Percentiles rank a stretch among this genome's conserved stretches.
These are phyloP conservation scores for Rhizopus sp. DNA, from an alignment of 371 early-diverging fungal species.

Conservation along the genomic window DNA sequence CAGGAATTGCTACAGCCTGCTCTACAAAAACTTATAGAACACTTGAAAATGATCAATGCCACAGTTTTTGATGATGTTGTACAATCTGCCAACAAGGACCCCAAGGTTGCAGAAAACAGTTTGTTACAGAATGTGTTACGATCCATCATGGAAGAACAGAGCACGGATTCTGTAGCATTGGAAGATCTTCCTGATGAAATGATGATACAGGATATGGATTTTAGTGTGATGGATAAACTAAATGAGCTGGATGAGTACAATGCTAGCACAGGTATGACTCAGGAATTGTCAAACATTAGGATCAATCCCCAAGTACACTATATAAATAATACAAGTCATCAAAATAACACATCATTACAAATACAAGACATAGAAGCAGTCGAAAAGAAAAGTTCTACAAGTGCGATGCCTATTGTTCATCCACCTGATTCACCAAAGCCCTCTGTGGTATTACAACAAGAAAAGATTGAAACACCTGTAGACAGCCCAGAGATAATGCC, in stretches of 20 bases:
- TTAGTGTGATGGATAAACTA: not conserved
- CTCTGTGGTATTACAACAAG: not conserved
- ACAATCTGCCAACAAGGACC: not conserved
- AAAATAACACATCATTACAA: not conserved
- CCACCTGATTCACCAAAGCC: not conserved
- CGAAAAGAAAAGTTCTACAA: not conserved
- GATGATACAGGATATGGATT: not conserved
- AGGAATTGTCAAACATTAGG: not conserved
- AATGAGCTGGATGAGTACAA: not conserved
- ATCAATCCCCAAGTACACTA: not conserved
- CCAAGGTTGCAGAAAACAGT: not conserved
- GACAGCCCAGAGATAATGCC: not conserved
- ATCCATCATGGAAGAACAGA: not conserved
- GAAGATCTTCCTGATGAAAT: constrained; percentile 1
- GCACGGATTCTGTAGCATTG: not conserved
- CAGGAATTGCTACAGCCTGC: not conserved
- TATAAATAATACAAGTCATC: not conserved
- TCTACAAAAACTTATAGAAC: constrained; percentile 11
- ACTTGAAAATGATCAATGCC: constrained; percentile 32
- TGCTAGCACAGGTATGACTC: not conserved
- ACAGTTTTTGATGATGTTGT: constrained; percentile 26
- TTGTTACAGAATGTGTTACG: too few species aligned
- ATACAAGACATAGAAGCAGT: not conserved
- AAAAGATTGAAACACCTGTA: not conserved
- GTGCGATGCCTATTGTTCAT: not conserved